Base-by-base conservation (phyloP, 371 early-diverging fungal species). In the Mortierella sp. region DNA sequence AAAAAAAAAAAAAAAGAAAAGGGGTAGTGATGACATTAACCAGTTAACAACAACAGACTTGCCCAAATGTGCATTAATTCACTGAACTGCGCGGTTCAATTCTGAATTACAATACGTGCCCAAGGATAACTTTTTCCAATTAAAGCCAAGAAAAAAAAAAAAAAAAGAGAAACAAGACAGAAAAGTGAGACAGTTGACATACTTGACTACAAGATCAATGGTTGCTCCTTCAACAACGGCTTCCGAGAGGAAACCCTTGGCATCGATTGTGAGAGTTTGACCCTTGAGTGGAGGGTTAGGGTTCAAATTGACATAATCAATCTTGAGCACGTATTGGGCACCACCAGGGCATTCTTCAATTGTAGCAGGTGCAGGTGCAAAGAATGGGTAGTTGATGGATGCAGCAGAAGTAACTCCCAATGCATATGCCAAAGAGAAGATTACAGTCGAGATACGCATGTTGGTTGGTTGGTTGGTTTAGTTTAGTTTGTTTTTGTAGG, bases 261-360 rank as follows among this genome's bases (percentile, higher is more conserved):
- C 89, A 19, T 86, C 85, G 43, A 92, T 86, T 7, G 61, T 62
- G 10, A 90, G 84, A 32, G 59, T 61, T 60, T 88, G 31, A 7
- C 91, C 93, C 71, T 76, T 85, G 0, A 74, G 66, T 3, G 90
- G 90, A 3, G 90, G 89, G 66, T 91, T 90, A 40, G 93, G 93
- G 17, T 32, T 68, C 42, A 90, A 57, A 17, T 71, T 51, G 63
- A 88, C 75, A 70, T 86, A 75, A 1, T 86, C 69, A 34, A 85
- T 73, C 26, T 71, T 59, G 37, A 85, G 80, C 17, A 84, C 59
- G 37, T 84, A 68, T 2, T 53, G 35, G 0, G 17, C 34, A 10
- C 31, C 32, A 12, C 76, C 73, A 60, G n/a, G n/a, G n/a, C 86
- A 85, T 28, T 69, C 59, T 15, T 45, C 56, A 47, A 86, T 64